Base-by-base conservation (phyloP, 768 basidiomycete genomes). In the Lactarius quietus region DNA sequence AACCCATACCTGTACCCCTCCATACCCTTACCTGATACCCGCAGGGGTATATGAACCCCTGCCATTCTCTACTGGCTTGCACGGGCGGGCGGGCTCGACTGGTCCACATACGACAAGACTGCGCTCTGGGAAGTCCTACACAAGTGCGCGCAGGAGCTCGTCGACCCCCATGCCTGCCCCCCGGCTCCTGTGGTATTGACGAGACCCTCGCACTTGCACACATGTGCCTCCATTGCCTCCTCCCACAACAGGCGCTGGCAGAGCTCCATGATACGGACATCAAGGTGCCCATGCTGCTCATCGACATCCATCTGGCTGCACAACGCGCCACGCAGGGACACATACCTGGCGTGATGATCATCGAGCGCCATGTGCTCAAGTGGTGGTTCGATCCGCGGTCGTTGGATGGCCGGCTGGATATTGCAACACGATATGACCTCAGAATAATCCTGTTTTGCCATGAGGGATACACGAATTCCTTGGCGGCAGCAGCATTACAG, bases 111-210 rank as follows among this genome's bases (percentile, higher is more conserved):
- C 71, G 90, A 92, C 71, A 83, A 83, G 53, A 79, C 80, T 4
- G 87, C 89, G 48, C 78, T 92, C 3, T 85, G 84, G 85, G 88
- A 90, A n/a, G n/a, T n/a, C n/a, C n/a, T n/a, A n/a, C n/a, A n/a
- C n/a, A n/a, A n/a, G n/a, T n/a, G n/a, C n/a, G n/a, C n/a, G n/a
- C n/a, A n/a, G n/a, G n/a, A n/a, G n/a, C n/a, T n/a, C n/a, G n/a
- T n/a, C n/a, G n/a, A n/a, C n/a, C n/a, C n/a, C n/a, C n/a, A n/a
- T n/a, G n/a, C n/a, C n/a, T n/a, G n/a, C n/a, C n/a, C n/a, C n/a
- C n/a, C n/a, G n/a, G n/a, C n/a, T n/a, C n/a, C n/a, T n/a, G n/a
- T n/a, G n/a, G n/a, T n/a, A n/a, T n/a, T n/a, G n/a, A n/a, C n/a
- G n/a, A n/a, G n/a, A n/a, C n/a, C n/a, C n/a, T n/a, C n/a, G n/a